Conservation (phyloP, 2,329 filamentous ascomycete genomes). For the Aspergillus pseudonomiae region DNA sequence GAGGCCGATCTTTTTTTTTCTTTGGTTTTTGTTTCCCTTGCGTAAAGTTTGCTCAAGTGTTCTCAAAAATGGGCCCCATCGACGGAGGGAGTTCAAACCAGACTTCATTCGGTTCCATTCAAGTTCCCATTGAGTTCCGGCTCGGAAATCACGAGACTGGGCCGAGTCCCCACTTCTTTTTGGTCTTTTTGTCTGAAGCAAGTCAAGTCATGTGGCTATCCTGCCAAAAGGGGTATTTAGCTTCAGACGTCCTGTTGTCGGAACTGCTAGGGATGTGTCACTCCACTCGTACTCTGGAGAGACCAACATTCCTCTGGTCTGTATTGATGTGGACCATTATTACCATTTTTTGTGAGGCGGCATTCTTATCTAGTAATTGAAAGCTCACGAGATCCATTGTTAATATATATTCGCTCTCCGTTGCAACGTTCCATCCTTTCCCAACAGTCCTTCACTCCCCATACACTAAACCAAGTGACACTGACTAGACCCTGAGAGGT, state of each 20-base stretch:
- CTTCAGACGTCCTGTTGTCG: background rate
- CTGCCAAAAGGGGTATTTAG: conserved; percentile 7
- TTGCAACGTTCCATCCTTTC: background rate
- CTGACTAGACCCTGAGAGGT: background rate
- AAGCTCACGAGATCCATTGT: background rate
- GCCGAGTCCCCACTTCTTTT: background rate
- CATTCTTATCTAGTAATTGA: background rate
- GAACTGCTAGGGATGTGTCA: background rate
- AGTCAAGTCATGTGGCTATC: background rate
- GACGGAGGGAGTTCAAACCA: background rate
- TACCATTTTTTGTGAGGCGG: background rate
- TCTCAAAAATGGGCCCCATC: background rate
- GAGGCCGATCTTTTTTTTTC: background rate
- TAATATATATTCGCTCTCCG: background rate
- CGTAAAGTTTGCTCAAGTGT: background rate
- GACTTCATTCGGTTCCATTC: background rate
- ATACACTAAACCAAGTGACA: background rate
- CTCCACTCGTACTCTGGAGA: background rate
- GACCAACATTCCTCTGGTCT: background rate
- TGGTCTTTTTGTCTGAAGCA: background rate
- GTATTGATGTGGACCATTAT: background rate
- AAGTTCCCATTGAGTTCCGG: background rate
- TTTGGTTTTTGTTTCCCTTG: background rate
- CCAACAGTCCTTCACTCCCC: background rate
- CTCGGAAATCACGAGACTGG: conserved; percentile 1